These are phyloP conservation scores for Amanita pallidorosea DNA, from an alignment of 768 basidiomycete genomes.

Conservation along the genomic window DNA sequence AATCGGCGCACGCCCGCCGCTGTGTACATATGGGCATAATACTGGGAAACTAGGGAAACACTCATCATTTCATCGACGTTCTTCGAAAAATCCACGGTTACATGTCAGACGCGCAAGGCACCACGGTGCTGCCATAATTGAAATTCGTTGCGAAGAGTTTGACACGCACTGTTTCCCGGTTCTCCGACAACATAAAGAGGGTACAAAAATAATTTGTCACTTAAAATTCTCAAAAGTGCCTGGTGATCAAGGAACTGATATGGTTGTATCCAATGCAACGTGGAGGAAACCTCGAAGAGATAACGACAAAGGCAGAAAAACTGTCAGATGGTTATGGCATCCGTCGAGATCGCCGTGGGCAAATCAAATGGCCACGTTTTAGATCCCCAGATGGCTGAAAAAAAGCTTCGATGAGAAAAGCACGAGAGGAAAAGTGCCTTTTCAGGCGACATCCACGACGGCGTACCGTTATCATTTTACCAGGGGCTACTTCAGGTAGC, in stretches of 20 bases:
- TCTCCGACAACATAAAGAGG: neutral
- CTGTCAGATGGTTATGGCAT: neutral
- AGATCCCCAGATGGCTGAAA: neutral
- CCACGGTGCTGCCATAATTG: no score
- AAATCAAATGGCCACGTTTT: neutral
- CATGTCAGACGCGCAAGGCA: no score
- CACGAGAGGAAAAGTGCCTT: neutral
- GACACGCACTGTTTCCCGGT: no score
- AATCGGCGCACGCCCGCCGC: neutral
- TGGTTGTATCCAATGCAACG: neutral
- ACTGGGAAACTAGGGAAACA: no score
- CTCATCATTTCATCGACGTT: no score
- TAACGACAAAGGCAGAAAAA: neutral
- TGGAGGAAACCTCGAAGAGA: neutral
- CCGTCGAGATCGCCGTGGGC: neutral
- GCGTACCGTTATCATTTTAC: neutral
- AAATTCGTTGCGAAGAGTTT: no score
- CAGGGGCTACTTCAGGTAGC: neutral
- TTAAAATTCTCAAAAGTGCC: neutral
- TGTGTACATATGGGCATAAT: neutral
- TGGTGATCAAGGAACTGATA: slow-evolving; percentile 3
- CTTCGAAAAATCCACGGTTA: no score
- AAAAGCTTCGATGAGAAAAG: neutral
- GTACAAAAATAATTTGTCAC: neutral
- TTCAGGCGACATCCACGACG: neutral